Base-by-base conservation (phyloP, 2,329 filamentous ascomycete species). In the Neobulgaria alba region DNA sequence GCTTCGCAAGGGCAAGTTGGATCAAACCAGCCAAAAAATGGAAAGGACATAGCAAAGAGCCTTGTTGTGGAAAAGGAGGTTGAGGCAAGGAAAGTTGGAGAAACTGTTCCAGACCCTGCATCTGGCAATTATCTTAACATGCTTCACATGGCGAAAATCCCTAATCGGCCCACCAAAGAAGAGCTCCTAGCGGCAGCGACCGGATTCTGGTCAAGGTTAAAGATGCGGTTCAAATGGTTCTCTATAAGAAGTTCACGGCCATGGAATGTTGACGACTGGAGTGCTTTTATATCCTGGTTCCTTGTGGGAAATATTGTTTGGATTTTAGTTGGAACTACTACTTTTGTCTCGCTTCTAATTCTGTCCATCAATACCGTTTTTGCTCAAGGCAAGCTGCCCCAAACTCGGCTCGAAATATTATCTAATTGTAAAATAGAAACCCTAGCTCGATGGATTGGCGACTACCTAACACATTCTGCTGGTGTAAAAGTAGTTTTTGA, bases 241-340 rank as follows among this genome's bases (percentile, higher is more conserved):
- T 93, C 92, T 2, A 98, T 98, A 55, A 74, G 89, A 58, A 95
- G 89, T 60, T 85, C 85, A 61, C 75, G 92, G 29, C 92, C 92
- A 0, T 98, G 92, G 77, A 98, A 94, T 61, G 76, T 82, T 16
- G 92, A 98, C 61, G 92, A 98, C 65, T 95, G 95, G 70, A 85
- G 88, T 33, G 92, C 92, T 3, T 90, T 98, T 48, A 78, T 87
- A 39, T 96, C 92, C 2, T 96, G 90, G 90, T 83, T 98, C 48
- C 74, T 96, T 47, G 72, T 95, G 39, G 92, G 90, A 0, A 92
- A 98, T 62, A 70, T 98, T 7, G 75, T 95, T 9, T 98, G 92
- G 92, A 77, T 98, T 53, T 73, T 96, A n/a, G 73, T 96, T 20
- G 92, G 92, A 39, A 98, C 92, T 1, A 98, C 92, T 0, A 96